Evolutionary conservation across 2,329 filamentous ascomycete genomes (phyloP).

Genomic region (Cladosporium cucumerinum): DNA sequence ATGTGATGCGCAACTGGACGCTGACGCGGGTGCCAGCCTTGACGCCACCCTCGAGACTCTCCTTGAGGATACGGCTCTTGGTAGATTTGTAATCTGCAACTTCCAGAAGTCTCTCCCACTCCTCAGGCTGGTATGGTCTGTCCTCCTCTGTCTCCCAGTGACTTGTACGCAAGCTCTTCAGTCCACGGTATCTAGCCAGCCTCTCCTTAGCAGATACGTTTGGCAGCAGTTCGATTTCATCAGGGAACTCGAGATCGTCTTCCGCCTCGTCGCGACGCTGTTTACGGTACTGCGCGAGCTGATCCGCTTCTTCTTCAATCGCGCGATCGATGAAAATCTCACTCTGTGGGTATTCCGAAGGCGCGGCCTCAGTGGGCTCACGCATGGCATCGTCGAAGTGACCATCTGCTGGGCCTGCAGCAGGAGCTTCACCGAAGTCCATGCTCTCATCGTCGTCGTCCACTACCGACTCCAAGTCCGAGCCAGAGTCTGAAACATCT

Average conservation of each 20-base stretch:
- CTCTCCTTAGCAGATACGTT: conserved; percentile 82
- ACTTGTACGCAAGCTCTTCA: conserved; percentile 87
- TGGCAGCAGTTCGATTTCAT: conserved; percentile 92
- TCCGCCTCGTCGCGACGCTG: conserved; percentile 76
- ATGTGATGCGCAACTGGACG: conserved; percentile 62
- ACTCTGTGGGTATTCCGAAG: conserved; percentile 88
- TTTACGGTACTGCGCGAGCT: conserved; percentile 76
- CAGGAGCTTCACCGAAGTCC: conserved; percentile 46
- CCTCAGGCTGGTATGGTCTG: conserved; percentile 77
- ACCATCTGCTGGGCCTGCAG: conserved; percentile 74
- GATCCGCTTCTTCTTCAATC: conserved; percentile 77
- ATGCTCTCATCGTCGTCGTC: conserved; percentile 59
- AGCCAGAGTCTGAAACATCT: conserved; percentile 78
- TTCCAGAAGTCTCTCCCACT: conserved; percentile 82
- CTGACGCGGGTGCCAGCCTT: conserved; percentile 78
- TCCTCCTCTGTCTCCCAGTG: conserved; percentile 89
- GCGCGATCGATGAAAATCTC: conserved; percentile 81
- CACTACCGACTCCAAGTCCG: conserved; percentile 67
- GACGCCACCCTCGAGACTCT: conserved; percentile 86
- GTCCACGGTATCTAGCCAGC: conserved; percentile 77
- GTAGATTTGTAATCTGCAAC: conserved; percentile 87
- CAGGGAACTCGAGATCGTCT: conserved; percentile 92
- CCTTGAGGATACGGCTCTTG: conserved; percentile 70
- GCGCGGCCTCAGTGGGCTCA: conserved; percentile 57
- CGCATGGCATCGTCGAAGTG: conserved; percentile 47